Conservation (phyloP, 2,329 filamentous ascomycete species). For the Sporothrix brunneoviolacea region DNA sequence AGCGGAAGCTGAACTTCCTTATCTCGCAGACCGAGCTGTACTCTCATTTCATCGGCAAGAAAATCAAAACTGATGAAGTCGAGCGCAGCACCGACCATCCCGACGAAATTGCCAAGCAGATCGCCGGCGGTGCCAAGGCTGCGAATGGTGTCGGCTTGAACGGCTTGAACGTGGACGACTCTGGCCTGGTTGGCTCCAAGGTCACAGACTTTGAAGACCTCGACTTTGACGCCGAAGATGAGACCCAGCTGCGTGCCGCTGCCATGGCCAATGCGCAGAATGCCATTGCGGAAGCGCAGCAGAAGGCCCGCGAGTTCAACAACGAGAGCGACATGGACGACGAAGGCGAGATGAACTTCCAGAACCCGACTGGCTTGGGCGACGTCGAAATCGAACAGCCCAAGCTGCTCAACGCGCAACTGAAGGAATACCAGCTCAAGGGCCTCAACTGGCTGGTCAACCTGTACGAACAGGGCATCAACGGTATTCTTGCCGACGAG, state of each 20-base stretch:
- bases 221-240: constrained; percentile 93
- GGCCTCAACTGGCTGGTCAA: constrained; percentile 99
- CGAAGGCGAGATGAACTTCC: constrained; percentile 98
- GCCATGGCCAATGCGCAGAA: constrained; percentile 95
- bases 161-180: constrained; percentile 42
- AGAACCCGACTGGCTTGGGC: constrained; percentile 91
- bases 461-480: constrained; percentile 98
- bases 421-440: constrained; percentile 99
- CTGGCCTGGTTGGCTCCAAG: constrained; percentile 54
- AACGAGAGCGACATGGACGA: constrained; percentile 67
- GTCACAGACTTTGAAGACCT: constrained; percentile 92
- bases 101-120: constrained; percentile 55
- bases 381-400: constrained; percentile 93
- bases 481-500: constrained; percentile 95
- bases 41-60: constrained; percentile 98
- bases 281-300: constrained; percentile 88
- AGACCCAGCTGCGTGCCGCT: constrained; percentile 70
- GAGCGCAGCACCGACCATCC: constrained; percentile 82
- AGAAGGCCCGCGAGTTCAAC: constrained; percentile 90
- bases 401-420: constrained; percentile 82
- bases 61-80: constrained; percentile 95
- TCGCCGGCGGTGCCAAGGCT: constrained; percentile 16
- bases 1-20: constrained; percentile 97
- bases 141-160: constrained; percentile 27
- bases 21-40: constrained; percentile 98